Evolutionary conservation across 2,329 filamentous ascomycete species (phyloP).

Genomic region (Didymella pinodella): DNA sequence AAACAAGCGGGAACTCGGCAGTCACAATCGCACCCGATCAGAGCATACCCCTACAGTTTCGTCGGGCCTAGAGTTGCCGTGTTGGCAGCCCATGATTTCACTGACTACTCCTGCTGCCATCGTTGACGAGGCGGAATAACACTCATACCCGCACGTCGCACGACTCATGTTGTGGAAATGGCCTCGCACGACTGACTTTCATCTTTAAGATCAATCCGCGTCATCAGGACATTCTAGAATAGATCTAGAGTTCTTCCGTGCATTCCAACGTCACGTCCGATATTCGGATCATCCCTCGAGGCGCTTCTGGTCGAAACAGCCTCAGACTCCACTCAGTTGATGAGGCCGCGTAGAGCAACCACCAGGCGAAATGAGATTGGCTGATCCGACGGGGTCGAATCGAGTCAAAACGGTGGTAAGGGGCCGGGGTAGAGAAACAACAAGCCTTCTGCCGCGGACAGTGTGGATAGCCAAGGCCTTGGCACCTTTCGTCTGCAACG

Average conservation of each 20-base stretch:
- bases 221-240: constrained; percentile 5
- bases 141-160: neutral
- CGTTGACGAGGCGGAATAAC: neutral
- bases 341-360: constrained; percentile 20
- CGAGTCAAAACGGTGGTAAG: constrained; percentile 7
- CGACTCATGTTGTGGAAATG: constrained; percentile 1
- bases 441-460: constrained; percentile 9
- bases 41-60: neutral
- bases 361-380: constrained; percentile 8
- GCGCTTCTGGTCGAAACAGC: neutral
- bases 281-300: constrained; percentile 6
- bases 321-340: constrained; percentile 15
- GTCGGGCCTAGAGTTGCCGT: neutral
- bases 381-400: neutral
- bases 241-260: neutral
- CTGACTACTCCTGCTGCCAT: neutral
- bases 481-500: constrained; percentile 11
- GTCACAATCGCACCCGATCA: neutral
- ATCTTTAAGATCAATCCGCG: constrained; percentile 7
- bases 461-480: constrained; percentile 16
- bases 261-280: constrained; percentile 1
- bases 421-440: neutral
- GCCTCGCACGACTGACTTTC: neutral
- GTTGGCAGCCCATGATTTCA: neutral
- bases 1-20: neutral